Evolutionary conservation across 345 rosid species (phyloP).

Genomic region (Stellera chamaejasme): DNA sequence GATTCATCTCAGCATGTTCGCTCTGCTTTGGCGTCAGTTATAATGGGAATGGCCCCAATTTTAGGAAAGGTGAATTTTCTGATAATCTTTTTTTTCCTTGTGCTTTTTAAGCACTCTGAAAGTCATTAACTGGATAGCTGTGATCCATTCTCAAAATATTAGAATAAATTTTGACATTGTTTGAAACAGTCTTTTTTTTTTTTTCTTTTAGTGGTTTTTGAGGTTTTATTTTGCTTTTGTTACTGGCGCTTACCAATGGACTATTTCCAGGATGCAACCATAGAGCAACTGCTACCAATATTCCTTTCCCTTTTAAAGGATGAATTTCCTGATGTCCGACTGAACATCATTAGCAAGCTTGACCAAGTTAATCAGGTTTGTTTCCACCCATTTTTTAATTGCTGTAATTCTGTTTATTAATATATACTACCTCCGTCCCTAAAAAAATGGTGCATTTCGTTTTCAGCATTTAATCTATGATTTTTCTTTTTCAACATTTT

Average conservation of each 20-base stretch:
- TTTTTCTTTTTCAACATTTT: no score
- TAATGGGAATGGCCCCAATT: conserved; percentile 88
- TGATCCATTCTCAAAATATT: background rate
- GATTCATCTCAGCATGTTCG: conserved; percentile 81
- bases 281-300: conserved; percentile 51
- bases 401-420: no score
- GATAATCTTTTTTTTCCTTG: background rate
- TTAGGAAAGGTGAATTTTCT: conserved; percentile 44
- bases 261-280: conserved; percentile 42
- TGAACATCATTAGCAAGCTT: conserved; percentile 55
- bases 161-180: background rate
- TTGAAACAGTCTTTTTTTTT: background rate
- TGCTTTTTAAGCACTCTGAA: conserved; percentile 3
- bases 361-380: conserved; percentile 63
- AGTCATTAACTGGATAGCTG: background rate
- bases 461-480: no score
- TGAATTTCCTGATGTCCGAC: conserved; percentile 56
- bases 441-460: no score
- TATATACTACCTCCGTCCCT: background rate
- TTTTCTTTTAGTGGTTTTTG: background rate
- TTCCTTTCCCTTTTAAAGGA: conserved; percentile 56
- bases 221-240: background rate
- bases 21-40: conserved; percentile 80
- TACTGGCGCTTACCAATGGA: background rate
- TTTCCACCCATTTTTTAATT: background rate